A percentile compares a stretch with the other conserved stretches of the same genome.
Conservation (phyloP, 495 filamentous ascomycete species). For the Tuber aestivum region DNA sequence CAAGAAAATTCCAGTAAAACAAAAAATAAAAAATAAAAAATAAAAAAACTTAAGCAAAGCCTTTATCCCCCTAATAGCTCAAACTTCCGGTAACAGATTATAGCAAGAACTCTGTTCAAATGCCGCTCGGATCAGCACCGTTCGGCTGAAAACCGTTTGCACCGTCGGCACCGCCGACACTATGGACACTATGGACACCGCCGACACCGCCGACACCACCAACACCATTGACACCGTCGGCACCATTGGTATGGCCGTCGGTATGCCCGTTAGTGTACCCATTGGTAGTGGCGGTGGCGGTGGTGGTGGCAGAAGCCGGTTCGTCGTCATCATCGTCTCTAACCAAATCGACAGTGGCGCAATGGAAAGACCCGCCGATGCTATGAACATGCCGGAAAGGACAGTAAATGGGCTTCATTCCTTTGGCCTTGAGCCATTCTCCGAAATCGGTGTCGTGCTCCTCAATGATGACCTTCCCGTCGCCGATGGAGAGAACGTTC, state of each 20-base stretch:
- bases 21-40: not conserved
- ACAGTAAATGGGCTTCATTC: not conserved
- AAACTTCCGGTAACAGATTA: not conserved
- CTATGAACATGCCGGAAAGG: not conserved
- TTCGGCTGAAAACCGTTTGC: not conserved
- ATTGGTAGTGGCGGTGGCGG: not conserved
- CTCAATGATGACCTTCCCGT: not conserved
- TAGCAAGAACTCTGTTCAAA: not conserved
- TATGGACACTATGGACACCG: not conserved
- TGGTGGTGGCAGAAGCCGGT: not conserved
- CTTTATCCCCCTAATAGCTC: not conserved
- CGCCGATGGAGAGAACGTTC: not conserved
- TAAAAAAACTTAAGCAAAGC: not conserved
- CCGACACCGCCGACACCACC: too few species aligned
- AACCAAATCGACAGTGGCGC: not conserved
- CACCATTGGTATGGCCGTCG: not conserved
- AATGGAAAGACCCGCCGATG: not conserved
- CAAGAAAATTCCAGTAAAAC: not conserved
- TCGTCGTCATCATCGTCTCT: not conserved
- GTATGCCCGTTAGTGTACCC: not conserved
- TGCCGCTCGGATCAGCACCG: not conserved
- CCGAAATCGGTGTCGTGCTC: not conserved
- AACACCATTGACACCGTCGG: not conserved
- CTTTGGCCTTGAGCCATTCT: not conserved
- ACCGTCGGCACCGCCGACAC: not conserved